Evolutionary conservation across 2,329 filamentous ascomycete species (phyloP), one percentile per base, ranked within the genome.

Genomic region (Nigrograna mackinnonii): DNA sequence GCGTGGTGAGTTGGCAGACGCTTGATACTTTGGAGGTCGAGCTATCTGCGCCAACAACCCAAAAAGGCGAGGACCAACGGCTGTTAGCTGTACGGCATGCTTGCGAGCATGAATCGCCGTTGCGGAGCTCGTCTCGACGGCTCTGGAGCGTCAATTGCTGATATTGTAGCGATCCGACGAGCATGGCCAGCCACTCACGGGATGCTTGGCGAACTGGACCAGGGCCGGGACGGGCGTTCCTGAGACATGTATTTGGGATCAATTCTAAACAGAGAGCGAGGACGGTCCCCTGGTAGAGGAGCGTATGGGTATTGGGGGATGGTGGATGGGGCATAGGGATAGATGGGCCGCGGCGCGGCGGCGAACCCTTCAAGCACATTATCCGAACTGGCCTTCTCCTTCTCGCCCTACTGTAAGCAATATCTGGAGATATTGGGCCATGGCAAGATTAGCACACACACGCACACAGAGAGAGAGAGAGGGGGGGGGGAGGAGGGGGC

Each of bases 1-100:
- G 62, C 55, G 55, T 58, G 55, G 56, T 62, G 62, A 64, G 62
- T 55, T 67, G 65, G 64, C 65, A 63, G 57, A 59, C 62, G 62
- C 60, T 62, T 63, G 60, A 60, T 57, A 54, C 50, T 60, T 54
- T 57, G 56, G 53, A 52, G 37, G 55, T 57, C 51, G 54, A 60
- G 52, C 61, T 55, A 66, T 57, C 59, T 66, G 65, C 62, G 60
- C 58, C 60, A 49, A 47, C 49, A 28, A 35, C 64, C 63, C 43
- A 52, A 66, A 57, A 34, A 32, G 60, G 60, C 41, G 57, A 64
- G 52, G 51, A 61, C 56, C 62, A 67, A 67, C 65, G 64, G 65
- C 58, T 63, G 57, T 58, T 60, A 58, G 58, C 48, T 58, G 58
- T 55, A 52, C 49, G 48, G 46, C 49, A 58, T 62, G 53, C 55